Conservation (phyloP, 2,329 filamentous ascomycete species). For the Colletotrichum sansevieriae region DNA sequence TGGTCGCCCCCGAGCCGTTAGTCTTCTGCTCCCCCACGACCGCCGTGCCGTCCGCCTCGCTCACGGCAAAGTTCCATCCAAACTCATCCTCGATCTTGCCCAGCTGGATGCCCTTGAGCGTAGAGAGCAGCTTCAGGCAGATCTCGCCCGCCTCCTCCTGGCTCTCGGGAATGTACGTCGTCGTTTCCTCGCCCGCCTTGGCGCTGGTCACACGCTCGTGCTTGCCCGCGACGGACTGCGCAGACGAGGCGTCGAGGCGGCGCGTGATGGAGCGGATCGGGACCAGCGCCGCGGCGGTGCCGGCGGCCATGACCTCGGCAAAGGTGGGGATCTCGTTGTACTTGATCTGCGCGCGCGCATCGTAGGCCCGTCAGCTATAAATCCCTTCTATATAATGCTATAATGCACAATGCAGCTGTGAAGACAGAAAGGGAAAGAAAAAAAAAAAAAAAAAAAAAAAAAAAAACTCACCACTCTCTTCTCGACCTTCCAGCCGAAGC, state of each 20-base stretch:
- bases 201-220: constrained; percentile 55
- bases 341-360: constrained; percentile 64
- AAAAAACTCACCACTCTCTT: constrained; percentile 69
- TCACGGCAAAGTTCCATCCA: constrained; percentile 74
- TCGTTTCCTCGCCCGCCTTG: constrained; percentile 60
- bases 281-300: constrained; percentile 91
- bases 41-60: constrained; percentile 59
- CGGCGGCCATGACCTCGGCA: constrained; percentile 87
- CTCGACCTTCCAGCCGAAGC: constrained; percentile 89
- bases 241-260: constrained; percentile 55
- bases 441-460: background rate
- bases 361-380: background rate
- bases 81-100: constrained; percentile 83
- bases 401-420: background rate
- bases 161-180: constrained; percentile 66
- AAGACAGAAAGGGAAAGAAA: too few species aligned
- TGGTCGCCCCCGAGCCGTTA: constrained; percentile 41
- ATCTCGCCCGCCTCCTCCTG: constrained; percentile 79
- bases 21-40: constrained; percentile 48
- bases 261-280: constrained; percentile 93
- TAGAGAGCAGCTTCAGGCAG: constrained; percentile 78
- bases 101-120: constrained; percentile 87
- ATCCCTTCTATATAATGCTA: background rate
- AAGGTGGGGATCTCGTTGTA: constrained; percentile 68
- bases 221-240: constrained; percentile 54